Percentiles rank a stretch among this genome's conserved stretches.
Evolutionary conservation across 306 rosid genomes (phyloP).

Genomic region (Quercus gilva): DNA sequence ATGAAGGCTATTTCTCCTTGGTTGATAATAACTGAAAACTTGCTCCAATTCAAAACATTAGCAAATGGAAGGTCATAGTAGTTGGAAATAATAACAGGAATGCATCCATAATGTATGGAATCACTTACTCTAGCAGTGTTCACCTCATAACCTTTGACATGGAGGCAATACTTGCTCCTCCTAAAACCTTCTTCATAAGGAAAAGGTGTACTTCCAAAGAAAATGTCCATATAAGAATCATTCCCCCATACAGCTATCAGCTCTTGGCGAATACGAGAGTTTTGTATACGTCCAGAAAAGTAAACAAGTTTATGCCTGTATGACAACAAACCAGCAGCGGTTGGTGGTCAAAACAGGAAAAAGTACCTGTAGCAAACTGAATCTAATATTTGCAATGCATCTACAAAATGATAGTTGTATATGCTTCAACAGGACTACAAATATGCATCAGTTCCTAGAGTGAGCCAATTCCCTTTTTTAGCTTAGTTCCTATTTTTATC

Average conservation of each 20-base stretch:
- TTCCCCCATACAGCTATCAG: conserved; percentile 31
- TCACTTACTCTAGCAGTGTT: conserved; percentile 37
- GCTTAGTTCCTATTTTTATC: too few relatives aligned
- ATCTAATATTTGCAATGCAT: not conserved
- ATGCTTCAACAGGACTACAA: not conserved
- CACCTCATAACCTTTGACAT: conserved; percentile 34
- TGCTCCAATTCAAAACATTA: conserved; percentile 32
- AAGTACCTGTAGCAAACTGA: not conserved
- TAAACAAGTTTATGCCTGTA: conserved; percentile 34
- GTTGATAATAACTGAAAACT: conserved; percentile 27
- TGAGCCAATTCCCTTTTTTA: too few relatives aligned
- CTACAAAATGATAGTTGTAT: not conserved
- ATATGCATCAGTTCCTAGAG: too few relatives aligned
- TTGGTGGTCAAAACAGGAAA: not conserved
- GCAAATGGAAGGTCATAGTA: conserved; percentile 36
- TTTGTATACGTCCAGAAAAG: conserved; percentile 30
- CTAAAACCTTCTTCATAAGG: conserved; percentile 32
- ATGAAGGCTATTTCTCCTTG: conserved; percentile 19
- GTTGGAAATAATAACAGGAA: conserved; percentile 36
- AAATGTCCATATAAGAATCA: conserved; percentile 25
- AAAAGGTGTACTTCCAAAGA: conserved; percentile 7
- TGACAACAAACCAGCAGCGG: not conserved
- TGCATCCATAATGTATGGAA: conserved; percentile 33
- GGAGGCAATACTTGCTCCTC: conserved; percentile 39
- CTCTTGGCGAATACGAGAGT: conserved; percentile 26